Evolutionary conservation across 2,329 filamentous ascomycete genomes (phyloP), one percentile per base, ranked within the genome.

Genomic region (Microcyclosporella mali): DNA sequence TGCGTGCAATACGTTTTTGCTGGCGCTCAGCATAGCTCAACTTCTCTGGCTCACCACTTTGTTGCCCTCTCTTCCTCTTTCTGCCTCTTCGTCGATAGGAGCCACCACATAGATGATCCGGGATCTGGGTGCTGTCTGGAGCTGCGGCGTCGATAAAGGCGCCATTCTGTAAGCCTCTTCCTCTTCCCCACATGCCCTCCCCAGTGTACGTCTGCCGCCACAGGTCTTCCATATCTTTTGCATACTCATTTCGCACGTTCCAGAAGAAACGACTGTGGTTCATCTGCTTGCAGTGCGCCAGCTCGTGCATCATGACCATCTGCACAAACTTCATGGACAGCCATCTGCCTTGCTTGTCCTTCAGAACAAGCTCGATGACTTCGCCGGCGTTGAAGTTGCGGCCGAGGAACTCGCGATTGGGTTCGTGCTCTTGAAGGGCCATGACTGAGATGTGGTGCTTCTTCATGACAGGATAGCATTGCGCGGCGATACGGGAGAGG

Each of bases 241-340:
- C 82, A 58, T 85, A 92, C 32, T 71, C 67, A 62, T 92, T 85
- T 35, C 87, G 72, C 14, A 89, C 82, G 8, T 77, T 75, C 87
- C 88, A 94, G 58, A 94, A 94, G 2, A 78, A 79, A 42, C 78
- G 75, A 1, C 81, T 84, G 61, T 94, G 88, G 62, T 94, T 94
- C 88, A 94, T 94, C 61, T 94, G 83, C 63, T 86, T 84, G 72
- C 85, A 89, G 63, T 94, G 87, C 2, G 87, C 87, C 21, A 94
- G 70, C 58, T 92, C 86, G 62, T 94, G 88, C 79, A 94, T 89
- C 88, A 94, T 94, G 52, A 94, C 86, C 85, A 92, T 90, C 65
- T 92, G 85, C 12, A 94, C 85, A 58, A 88, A 88, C 48, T 79
- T 73, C 59, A 92, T 88, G 0, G 85, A 84, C 16, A 94, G 70